These are phyloP conservation scores for Saccharomycopsis babjevae DNA, from an alignment of 805 yeast species.

Conservation along the genomic window DNA sequence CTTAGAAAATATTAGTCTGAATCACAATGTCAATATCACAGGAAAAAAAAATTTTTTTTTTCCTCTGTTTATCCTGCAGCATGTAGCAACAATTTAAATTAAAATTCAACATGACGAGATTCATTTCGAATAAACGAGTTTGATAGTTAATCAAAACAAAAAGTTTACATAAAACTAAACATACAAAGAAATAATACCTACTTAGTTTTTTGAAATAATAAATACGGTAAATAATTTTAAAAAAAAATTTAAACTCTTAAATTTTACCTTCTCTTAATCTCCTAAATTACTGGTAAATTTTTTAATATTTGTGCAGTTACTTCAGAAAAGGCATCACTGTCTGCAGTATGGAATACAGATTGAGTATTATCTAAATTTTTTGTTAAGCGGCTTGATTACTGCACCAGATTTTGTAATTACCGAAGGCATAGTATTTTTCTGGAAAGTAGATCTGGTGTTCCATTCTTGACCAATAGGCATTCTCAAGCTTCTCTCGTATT, in stretches of 20 bases:
- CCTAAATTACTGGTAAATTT: no score
- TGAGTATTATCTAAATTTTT: neutral
- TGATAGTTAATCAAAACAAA: neutral
- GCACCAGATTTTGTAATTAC: constrained; percentile 79
- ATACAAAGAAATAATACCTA: neutral
- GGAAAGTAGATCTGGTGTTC: constrained; percentile 82
- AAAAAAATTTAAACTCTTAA: no score
- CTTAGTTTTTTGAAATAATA: no score
- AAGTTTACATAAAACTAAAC: neutral
- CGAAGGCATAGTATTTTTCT: constrained; percentile 80
- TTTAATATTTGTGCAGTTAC: no score
- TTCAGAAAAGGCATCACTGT: no score
- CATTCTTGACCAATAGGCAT: constrained; percentile 98
- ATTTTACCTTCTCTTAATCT: no score
- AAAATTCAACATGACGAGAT: neutral
- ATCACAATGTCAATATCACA: neutral
- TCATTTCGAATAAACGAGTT: neutral
- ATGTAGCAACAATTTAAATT: neutral
- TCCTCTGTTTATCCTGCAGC: neutral
- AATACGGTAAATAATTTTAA: neutral
- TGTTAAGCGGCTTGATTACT: constrained; percentile 79
- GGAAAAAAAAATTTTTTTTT: neutral
- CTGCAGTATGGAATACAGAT: no score
- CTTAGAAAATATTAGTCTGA: neutral
- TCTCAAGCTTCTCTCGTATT: constrained; percentile 85